Conservation (phyloP, 495 filamentous ascomycete species). For the Pseudotulostoma volvatum region DNA sequence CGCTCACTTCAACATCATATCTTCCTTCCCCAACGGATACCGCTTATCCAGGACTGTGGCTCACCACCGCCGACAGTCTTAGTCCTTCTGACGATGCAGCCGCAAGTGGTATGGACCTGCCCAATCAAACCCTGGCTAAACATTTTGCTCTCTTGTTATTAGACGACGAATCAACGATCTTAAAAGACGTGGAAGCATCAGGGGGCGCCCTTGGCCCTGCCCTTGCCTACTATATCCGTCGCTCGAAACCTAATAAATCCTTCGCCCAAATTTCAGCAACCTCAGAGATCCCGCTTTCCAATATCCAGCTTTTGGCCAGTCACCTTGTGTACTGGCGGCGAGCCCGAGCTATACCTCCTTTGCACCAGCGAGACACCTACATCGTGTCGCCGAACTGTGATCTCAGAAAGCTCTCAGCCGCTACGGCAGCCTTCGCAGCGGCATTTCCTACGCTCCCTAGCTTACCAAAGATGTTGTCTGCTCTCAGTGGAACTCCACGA, state of each 20-base stretch:
- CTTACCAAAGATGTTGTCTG: conserved; percentile 68
- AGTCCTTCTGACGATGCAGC: conserved; percentile 44
- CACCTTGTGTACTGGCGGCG: conserved; percentile 93
- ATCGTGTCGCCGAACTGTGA: conserved; percentile 86
- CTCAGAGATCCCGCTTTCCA: conserved; percentile 53
- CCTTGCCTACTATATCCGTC: conserved; percentile 68
- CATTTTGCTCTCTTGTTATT: conserved; percentile 78
- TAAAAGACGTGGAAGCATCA: conserved; percentile 68
- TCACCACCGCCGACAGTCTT: conserved; percentile 71
- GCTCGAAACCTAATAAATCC: conserved; percentile 69
- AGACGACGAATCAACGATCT: conserved; percentile 65
- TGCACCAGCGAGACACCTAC: conserved; percentile 84
- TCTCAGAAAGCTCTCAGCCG: conserved; percentile 51
- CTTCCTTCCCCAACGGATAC: conserved; percentile 50
- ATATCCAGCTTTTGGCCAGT: conserved; percentile 69
- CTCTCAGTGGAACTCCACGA: conserved; percentile 58
- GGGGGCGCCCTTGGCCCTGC: conserved; percentile 51
- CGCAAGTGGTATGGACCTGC: conserved; percentile 34
- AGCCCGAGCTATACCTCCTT: conserved; percentile 77
- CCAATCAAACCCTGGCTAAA: conserved; percentile 49
- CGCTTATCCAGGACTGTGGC: conserved; percentile 55
- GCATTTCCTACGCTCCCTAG: conserved; percentile 67
- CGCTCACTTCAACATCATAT: conserved; percentile 56
- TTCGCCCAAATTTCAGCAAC: conserved; percentile 63
- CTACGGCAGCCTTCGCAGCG: conserved; percentile 52